Evolutionary conservation across 495 filamentous ascomycete genomes (phyloP).

Genomic region (Thozetella sp.): DNA sequence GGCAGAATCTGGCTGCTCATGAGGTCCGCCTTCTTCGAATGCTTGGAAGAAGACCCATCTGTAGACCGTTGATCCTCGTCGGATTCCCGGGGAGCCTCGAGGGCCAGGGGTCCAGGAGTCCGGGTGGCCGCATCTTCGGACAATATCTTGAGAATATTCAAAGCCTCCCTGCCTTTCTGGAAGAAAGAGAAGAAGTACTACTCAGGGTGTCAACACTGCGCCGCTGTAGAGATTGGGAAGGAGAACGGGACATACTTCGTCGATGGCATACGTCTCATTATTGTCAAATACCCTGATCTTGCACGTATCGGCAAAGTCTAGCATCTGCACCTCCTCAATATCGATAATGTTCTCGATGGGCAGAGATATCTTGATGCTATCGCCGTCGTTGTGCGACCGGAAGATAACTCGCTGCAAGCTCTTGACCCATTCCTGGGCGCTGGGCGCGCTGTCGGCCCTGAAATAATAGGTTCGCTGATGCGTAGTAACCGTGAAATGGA

Average conservation of each 20-base stretch:
- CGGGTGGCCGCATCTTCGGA: constrained; percentile 66
- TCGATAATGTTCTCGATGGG: constrained; percentile 89
- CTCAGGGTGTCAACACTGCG: constrained; percentile 17
- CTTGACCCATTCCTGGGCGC: constrained; percentile 98
- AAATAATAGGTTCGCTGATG: constrained; percentile 85
- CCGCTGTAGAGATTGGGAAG: background rate
- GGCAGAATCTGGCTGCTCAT: constrained; percentile 7
- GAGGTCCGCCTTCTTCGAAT: constrained; percentile 7
- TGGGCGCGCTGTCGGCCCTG: constrained; percentile 82
- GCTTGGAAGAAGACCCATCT: constrained; percentile 17
- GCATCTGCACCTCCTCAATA: constrained; percentile 87
- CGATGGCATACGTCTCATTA: constrained; percentile 90
- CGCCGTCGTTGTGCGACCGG: constrained; percentile 91
- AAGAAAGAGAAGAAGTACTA: constrained; percentile 98
- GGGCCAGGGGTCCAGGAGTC: constrained; percentile 23
- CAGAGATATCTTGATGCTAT: constrained; percentile 94
- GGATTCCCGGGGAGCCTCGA: constrained; percentile 8
- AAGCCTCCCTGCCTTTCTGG: constrained; percentile 80
- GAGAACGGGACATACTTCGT: constrained; percentile 67
- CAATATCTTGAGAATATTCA: constrained; percentile 74
- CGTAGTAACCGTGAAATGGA: constrained; percentile 79
- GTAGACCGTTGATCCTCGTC: constrained; percentile 7
- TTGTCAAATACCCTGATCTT: constrained; percentile 92
- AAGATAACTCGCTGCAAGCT: constrained; percentile 94
- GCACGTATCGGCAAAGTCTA: constrained; percentile 91